Percentiles rank a stretch among this genome's conserved stretches.
Evolutionary conservation across 1,139 yeast species (phyloP).

Genomic region (Saccharomycopsis hybrid): DNA sequence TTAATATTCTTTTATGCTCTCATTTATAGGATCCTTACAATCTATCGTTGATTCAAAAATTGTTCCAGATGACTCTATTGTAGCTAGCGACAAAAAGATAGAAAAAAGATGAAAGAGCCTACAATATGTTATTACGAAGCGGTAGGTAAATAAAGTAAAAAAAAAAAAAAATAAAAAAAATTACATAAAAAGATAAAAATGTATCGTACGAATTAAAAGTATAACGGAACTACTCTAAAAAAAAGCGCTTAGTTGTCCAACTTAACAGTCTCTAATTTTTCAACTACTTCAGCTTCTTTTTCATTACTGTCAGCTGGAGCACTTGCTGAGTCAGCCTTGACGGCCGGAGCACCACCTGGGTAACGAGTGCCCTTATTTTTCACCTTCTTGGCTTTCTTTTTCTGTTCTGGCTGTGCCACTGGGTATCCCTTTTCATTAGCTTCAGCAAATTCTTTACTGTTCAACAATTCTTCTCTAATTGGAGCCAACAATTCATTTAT

Average conservation of each 20-base stretch:
- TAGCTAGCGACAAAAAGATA: too few species aligned
- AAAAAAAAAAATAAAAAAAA: too few species aligned
- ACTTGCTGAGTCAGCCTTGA: background rate
- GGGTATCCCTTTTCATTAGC: slow-evolving; percentile 82
- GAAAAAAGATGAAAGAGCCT: too few species aligned
- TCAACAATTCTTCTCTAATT: slow-evolving; percentile 61
- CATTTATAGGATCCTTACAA: too few species aligned
- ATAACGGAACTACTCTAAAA: too few species aligned
- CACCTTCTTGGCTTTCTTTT: slow-evolving; percentile 60
- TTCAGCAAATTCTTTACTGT: slow-evolving; percentile 65
- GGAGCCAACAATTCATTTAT: slow-evolving; percentile 80
- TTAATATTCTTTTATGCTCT: too few species aligned
- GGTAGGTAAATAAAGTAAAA: too few species aligned
- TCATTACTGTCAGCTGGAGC: background rate
- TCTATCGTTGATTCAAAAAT: too few species aligned
- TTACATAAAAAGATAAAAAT: too few species aligned
- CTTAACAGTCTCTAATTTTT: slow-evolving; percentile 1
- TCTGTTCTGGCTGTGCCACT: slow-evolving; percentile 51
- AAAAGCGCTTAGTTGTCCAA: background rate
- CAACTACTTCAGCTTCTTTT: background rate
- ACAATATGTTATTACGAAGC: too few species aligned
- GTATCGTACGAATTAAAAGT: too few species aligned
- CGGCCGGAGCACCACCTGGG: slow-evolving; percentile 50
- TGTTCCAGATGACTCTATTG: too few species aligned
- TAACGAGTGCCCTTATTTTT: slow-evolving; percentile 82